Evolutionary conservation across 2,329 filamentous ascomycete species (phyloP).

Genomic region (Beauveria medogensis): DNA sequence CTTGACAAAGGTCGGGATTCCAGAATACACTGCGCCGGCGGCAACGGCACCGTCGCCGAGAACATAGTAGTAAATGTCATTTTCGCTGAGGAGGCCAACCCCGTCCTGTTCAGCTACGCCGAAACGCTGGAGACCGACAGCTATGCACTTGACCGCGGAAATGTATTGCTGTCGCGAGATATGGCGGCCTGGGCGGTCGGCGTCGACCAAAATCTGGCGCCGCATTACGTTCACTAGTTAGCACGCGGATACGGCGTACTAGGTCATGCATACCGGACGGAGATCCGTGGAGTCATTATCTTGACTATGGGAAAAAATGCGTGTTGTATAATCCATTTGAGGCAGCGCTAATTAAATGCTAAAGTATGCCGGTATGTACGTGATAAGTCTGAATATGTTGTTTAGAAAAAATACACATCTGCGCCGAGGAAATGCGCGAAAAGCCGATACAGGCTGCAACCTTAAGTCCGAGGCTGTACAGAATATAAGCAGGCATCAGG

Average conservation of each 20-base stretch:
- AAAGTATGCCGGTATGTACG: too few species aligned
- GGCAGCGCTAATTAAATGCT: too few species aligned
- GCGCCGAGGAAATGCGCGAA: not conserved
- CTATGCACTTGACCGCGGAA: not conserved
- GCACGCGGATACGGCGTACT: not conserved
- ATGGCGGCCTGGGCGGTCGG: not conserved
- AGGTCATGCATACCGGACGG: not conserved
- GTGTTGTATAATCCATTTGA: constrained; percentile 1
- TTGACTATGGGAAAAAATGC: not conserved
- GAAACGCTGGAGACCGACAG: not conserved
- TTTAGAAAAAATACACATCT: too few species aligned
- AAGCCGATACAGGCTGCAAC: not conserved
- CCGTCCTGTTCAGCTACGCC: constrained; percentile 4
- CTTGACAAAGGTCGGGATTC: constrained; percentile 8
- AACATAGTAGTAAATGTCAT: constrained; percentile 5
- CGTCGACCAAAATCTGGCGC: not conserved
- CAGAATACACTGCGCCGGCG: not conserved
- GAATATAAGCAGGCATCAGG: too few species aligned
- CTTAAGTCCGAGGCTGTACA: not conserved
- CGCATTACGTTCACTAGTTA: not conserved
- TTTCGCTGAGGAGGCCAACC: constrained; percentile 5
- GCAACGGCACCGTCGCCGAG: constrained; percentile 7
- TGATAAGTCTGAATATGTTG: too few species aligned
- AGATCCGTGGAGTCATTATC: not conserved
- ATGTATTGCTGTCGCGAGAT: not conserved